These are phyloP conservation scores for Fonsecaea pedrosoi DNA, from an alignment of 2,329 filamentous ascomycete genomes.

Conservation along the genomic window DNA sequence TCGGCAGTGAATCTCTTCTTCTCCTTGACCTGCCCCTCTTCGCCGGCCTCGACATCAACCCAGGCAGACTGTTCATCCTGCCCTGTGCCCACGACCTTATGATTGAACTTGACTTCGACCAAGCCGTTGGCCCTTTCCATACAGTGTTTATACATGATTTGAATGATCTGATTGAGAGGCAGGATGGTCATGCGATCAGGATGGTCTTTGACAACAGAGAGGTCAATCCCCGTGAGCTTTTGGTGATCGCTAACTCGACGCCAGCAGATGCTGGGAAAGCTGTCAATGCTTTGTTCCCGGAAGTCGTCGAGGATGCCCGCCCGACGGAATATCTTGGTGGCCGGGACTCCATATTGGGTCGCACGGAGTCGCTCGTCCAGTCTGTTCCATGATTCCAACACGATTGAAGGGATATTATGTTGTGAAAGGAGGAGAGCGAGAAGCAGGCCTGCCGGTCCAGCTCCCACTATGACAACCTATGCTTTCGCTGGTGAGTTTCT, in stretches of 20 bases:
- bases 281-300: conserved; percentile 43
- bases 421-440: conserved; percentile 41
- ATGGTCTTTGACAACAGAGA: conserved; percentile 28
- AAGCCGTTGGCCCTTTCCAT: conserved; percentile 24
- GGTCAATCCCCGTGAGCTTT: conserved; percentile 22
- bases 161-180: conserved; percentile 26
- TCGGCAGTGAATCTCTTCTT: conserved; percentile 51
- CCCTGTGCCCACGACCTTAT: conserved; percentile 21
- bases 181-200: conserved; percentile 31
- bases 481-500: background rate
- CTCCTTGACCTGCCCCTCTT: conserved; percentile 22
- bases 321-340: conserved; percentile 62
- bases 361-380: conserved; percentile 52
- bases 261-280: conserved; percentile 31
- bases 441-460: conserved; percentile 45
- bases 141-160: conserved; percentile 29
- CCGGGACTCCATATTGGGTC: conserved; percentile 66
- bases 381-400: conserved; percentile 26
- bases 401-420: conserved; percentile 16
- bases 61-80: conserved; percentile 25
- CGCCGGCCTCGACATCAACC: conserved; percentile 26
- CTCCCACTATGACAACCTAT: conserved; percentile 41
- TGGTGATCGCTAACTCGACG: conserved; percentile 24
- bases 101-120: conserved; percentile 50
- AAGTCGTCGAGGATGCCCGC: conserved; percentile 64